Conservation (phyloP, 1,284 basidiomycete species). For the Xerocomus nothofagi region DNA sequence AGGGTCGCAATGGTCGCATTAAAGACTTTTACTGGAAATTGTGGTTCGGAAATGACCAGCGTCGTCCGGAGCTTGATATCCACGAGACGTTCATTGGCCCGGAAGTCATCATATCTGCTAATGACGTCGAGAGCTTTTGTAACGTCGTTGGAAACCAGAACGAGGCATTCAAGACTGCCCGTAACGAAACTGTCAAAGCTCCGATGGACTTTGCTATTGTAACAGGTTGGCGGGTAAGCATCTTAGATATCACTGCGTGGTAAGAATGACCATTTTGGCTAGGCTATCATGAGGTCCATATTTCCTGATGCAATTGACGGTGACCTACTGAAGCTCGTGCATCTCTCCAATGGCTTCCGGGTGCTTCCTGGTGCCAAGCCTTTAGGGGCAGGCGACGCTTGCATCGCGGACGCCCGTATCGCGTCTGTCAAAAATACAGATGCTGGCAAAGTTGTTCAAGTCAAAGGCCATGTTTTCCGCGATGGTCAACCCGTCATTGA, state of each 20-base stretch:
- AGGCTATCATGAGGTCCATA: constrained; percentile 97
- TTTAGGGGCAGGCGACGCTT: constrained; percentile 85
- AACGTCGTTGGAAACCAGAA: constrained; percentile 91
- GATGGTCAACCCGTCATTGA: constrained; percentile 83
- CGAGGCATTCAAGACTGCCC: constrained; percentile 82
- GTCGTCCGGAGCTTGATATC: constrained; percentile 73
- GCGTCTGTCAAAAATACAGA: constrained; percentile 89
- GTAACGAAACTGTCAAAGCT: constrained; percentile 72
- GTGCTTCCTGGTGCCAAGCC: constrained; percentile 77
- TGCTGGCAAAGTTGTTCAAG: constrained; percentile 92
- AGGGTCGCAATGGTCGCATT: constrained; percentile 87
- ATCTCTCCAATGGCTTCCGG: constrained; percentile 95
- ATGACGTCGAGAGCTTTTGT: constrained; percentile 87
- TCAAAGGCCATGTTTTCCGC: constrained; percentile 84
- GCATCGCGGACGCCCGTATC: constrained; percentile 87
- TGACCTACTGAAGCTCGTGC: constrained; percentile 93
- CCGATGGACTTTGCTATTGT: constrained; percentile 99
- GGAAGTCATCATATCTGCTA: constrained; percentile 75
- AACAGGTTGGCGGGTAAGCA: constrained; percentile 89
- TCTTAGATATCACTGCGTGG: neutral
- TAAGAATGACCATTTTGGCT: constrained; percentile 18
- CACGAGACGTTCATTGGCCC: constrained; percentile 82
- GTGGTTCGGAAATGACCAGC: constrained; percentile 88
- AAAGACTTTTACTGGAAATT: constrained; percentile 97
- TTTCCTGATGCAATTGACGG: constrained; percentile 92